Percentiles rank a stretch among this genome's conserved stretches.
Evolutionary conservation across 2,329 filamentous ascomycete genomes (phyloP).

Genomic region (Stachybotrys echinatus): DNA sequence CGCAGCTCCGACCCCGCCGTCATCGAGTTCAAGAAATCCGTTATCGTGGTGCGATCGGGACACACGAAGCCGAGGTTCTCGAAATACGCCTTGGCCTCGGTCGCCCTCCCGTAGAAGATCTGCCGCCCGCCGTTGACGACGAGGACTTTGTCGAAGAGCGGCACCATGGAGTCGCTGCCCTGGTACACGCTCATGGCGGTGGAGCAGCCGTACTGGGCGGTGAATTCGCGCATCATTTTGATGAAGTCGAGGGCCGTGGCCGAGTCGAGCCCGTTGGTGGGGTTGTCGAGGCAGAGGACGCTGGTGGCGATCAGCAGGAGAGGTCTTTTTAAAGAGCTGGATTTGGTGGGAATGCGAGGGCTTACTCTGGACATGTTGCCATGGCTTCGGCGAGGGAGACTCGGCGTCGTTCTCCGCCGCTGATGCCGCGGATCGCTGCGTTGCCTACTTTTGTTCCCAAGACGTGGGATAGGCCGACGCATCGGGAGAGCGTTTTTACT

Average conservation of each 20-base stretch:
- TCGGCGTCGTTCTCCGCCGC: constrained; percentile 60
- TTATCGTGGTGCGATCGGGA: constrained; percentile 10
- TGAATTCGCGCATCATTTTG: constrained; percentile 53
- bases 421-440: constrained; percentile 52
- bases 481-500: neutral
- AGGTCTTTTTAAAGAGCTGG: neutral
- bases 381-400: constrained; percentile 66
- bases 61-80: constrained; percentile 58
- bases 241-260: constrained; percentile 66
- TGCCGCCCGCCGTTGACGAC: constrained; percentile 62
- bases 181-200: constrained; percentile 65
- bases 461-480: neutral
- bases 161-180: constrained; percentile 56
- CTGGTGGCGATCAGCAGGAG: constrained; percentile 32
- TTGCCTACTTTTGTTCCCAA: constrained; percentile 45
- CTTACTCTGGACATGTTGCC: constrained; percentile 26
- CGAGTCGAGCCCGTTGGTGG: constrained; percentile 55
- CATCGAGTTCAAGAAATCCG: constrained; percentile 68
- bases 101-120: constrained; percentile 59
- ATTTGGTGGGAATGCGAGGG: neutral
- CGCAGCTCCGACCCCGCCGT: constrained; percentile 64
- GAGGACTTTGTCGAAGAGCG: constrained; percentile 66
- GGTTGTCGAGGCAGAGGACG: constrained; percentile 66
- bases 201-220: constrained; percentile 57
- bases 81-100: constrained; percentile 60